A percentile compares a stretch with the other conserved stretches of the same genome.
phyloP scores from a whole-genome alignment of 208 protist species.

The Leishmania guyanensis region DNA sequence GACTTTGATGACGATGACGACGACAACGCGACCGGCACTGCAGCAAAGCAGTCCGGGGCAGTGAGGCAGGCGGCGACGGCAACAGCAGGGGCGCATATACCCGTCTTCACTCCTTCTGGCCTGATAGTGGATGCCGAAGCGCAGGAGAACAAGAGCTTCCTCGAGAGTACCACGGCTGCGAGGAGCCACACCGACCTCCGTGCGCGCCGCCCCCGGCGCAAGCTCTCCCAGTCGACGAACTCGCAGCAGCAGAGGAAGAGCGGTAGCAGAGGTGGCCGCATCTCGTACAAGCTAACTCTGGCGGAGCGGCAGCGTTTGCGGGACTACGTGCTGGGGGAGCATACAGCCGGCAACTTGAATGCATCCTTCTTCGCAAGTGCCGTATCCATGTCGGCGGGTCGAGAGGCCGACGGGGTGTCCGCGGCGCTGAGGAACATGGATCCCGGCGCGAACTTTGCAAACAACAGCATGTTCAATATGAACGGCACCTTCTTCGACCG shows the following conservation, averaged over 20 bases:
- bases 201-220: neutral
- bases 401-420: neutral
- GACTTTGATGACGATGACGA: neutral
- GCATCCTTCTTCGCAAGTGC: constrained; percentile 8
- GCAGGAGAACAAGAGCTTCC: neutral
- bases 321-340: constrained; percentile 22
- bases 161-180: neutral
- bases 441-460: constrained; percentile 1
- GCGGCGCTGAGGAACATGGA: constrained; percentile 1
- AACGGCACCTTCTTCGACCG: constrained; percentile 10
- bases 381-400: constrained; percentile 4
- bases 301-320: constrained; percentile 35
- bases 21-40: neutral
- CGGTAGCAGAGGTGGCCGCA: constrained; percentile 7
- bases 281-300: constrained; percentile 27
- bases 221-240: neutral
- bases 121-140: constrained; percentile 3
- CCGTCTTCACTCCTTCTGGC: constrained; percentile 10
- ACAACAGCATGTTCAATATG: constrained; percentile 31
- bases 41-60: neutral
- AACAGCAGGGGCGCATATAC: neutral
- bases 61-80: neutral
- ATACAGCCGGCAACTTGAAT: neutral
- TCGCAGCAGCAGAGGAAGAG: constrained; percentile 4
- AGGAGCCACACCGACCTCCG: neutral